phyloP scores from a whole-genome alignment of 768 basidiomycete genomes.

The Naematelia aurantialba region DNA sequence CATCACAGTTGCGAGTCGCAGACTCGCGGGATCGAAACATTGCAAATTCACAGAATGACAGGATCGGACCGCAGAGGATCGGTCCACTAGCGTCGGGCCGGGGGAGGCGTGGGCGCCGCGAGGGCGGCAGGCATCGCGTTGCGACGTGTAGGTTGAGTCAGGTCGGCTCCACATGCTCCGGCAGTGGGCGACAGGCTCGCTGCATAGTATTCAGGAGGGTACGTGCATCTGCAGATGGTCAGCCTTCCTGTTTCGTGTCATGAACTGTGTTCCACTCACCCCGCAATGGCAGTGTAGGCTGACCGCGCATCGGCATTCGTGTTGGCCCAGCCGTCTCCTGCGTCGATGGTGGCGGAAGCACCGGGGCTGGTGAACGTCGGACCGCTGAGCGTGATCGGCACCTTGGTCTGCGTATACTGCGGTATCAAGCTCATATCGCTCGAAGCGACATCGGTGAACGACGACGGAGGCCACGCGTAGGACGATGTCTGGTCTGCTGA shows the following conservation, averaged over 20 bases:
- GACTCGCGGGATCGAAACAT: no score
- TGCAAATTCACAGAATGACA: no score
- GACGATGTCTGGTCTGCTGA: slow-evolving; percentile 52
- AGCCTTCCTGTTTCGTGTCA: neutral
- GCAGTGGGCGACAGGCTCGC: slow-evolving; percentile 31
- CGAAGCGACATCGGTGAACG: slow-evolving; percentile 55
- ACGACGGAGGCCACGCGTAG: slow-evolving; percentile 60
- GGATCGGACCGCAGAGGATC: no score
- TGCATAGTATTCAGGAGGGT: slow-evolving; percentile 43
- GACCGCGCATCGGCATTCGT: slow-evolving; percentile 20
- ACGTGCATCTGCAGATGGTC: slow-evolving; percentile 28
- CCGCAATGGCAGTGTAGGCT: slow-evolving; percentile 31
- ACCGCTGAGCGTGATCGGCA: slow-evolving; percentile 59
- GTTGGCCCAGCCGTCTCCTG: slow-evolving; percentile 59
- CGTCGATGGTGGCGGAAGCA: slow-evolving; percentile 52
- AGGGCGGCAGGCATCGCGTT: neutral
- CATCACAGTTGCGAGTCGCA: neutral
- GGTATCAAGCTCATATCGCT: slow-evolving; percentile 55
- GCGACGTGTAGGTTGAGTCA: slow-evolving; percentile 6
- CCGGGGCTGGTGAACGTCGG: slow-evolving; percentile 56
- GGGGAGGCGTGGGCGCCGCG: neutral
- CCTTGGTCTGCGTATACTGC: slow-evolving; percentile 63
- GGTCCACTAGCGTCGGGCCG: neutral
- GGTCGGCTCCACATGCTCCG: slow-evolving; percentile 44
- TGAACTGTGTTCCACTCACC: slow-evolving; percentile 15